Evolutionary conservation across 768 basidiomycete genomes (phyloP).

Genomic region (Rhizopogon vesiculosus): DNA sequence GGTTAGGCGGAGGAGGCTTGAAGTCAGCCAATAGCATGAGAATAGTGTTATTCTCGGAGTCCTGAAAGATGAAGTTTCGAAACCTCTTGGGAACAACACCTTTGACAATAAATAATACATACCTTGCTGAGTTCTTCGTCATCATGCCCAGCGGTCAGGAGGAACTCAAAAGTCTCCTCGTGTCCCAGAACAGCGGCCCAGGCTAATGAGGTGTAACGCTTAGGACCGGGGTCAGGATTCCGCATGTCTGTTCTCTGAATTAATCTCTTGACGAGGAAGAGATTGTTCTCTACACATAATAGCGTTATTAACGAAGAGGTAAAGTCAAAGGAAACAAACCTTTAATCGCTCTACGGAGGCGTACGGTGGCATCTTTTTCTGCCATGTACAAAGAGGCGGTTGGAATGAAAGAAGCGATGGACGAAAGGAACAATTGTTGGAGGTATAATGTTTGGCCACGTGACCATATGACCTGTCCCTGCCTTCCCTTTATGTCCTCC

Average conservation of each 20-base stretch:
- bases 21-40: slow-evolving; percentile 90
- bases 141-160: slow-evolving; percentile 83
- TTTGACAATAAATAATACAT: slow-evolving; percentile 23
- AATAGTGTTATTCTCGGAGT: slow-evolving; percentile 89
- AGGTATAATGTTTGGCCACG: slow-evolving; percentile 14
- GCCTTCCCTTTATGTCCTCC: slow-evolving; percentile 20
- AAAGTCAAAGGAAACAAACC: slow-evolving; percentile 34
- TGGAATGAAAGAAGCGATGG: slow-evolving; percentile 13
- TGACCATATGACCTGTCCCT: not conserved
- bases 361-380: slow-evolving; percentile 72
- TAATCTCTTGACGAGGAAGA: slow-evolving; percentile 87
- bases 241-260: slow-evolving; percentile 84
- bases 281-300: slow-evolving; percentile 75
- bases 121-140: slow-evolving; percentile 91
- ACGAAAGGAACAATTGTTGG: slow-evolving; percentile 10
- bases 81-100: slow-evolving; percentile 3
- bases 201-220: slow-evolving; percentile 81
- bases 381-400: slow-evolving; percentile 48
- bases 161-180: slow-evolving; percentile 91
- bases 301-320: not conserved
- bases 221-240: slow-evolving; percentile 76
- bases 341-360: slow-evolving; percentile 78
- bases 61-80: slow-evolving; percentile 42
- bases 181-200: slow-evolving; percentile 89
- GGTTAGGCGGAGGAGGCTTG: slow-evolving; percentile 44